Evolutionary conservation across 805 yeast species (phyloP).

Genomic region (Lipomyces orientalis): DNA sequence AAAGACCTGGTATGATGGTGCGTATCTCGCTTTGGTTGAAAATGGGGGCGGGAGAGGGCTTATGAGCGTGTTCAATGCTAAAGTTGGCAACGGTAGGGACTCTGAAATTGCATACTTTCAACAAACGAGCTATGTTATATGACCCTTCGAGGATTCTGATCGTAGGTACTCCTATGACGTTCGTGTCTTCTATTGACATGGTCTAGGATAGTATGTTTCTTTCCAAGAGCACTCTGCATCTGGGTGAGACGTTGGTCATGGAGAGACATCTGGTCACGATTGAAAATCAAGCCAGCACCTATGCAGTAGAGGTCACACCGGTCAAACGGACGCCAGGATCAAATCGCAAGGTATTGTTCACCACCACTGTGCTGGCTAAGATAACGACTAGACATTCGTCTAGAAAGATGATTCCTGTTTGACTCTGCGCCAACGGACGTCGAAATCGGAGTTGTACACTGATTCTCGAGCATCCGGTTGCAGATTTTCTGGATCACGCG

Average conservation of each 20-base stretch:
- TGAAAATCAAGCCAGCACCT: constrained; percentile 29
- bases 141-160: constrained; percentile 42
- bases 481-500: background rate
- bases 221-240: constrained; percentile 15
- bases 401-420: background rate
- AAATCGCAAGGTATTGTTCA: background rate
- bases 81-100: constrained; percentile 14
- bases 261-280: constrained; percentile 43
- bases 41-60: no score
- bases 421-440: background rate
- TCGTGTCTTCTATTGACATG: background rate
- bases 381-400: background rate
- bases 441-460: background rate
- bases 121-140: constrained; percentile 41
- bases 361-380: background rate
- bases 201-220: constrained; percentile 30
- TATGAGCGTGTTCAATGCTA: no score
- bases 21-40: background rate
- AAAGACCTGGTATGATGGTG: constrained; percentile 49
- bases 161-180: constrained; percentile 21
- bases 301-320: constrained; percentile 22
- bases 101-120: constrained; percentile 39
- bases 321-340: constrained; percentile 4
- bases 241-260: constrained; percentile 39
- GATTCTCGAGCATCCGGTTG: background rate